Evolutionary conservation across 164 flowering plant genomes (phyloP), one percentile per base, ranked within the genome.

Genomic region (Taxillus chinensis): DNA sequence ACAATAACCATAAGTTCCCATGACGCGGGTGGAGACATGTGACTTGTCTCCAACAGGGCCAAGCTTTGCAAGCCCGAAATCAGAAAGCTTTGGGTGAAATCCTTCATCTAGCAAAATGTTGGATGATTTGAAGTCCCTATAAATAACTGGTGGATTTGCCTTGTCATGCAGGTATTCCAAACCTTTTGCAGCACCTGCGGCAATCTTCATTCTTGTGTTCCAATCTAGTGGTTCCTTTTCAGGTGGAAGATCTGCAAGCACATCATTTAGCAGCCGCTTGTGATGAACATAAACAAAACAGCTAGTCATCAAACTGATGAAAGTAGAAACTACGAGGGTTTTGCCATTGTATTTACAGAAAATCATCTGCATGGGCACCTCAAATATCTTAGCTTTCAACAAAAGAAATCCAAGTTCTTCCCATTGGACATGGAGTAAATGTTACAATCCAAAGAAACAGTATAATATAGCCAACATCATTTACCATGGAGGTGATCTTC

Each of bases 401-500:
- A 27, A 27, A 27, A 27, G 27, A 27, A 27, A 0, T 27, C 27
- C 27, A 27, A 27, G 27, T 27, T 27, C 27, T 27, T 27, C 27
- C 27, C 27, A 0, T 27, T 27, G 27, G 27, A 27, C 27, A 27
- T 27, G 27, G 27, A 27, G 27, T 27, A 27, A 27, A 27, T 27
- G 27, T 27, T 27, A 27, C 27, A 27, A 27, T 2, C 27, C 27
- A 27, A 27, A 27, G 27, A 27, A 27, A 27, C 27, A 27, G 27
- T 5, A 61, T 38, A 51, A 60, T 2, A 6, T 61, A 27, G 27
- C 27, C 27, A 27, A 27, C 27, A 27, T 27, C 27, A 27, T 27
- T 27, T 80, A 83, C 87, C 87, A 65, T 69, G 83, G 57, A 83
- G 85, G 57, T 83, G 87, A 68, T 83, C 87, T 68, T 83, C 85